Conservation (phyloP, 2,329 filamentous ascomycete genomes). For the Setomelanomma holmii region DNA sequence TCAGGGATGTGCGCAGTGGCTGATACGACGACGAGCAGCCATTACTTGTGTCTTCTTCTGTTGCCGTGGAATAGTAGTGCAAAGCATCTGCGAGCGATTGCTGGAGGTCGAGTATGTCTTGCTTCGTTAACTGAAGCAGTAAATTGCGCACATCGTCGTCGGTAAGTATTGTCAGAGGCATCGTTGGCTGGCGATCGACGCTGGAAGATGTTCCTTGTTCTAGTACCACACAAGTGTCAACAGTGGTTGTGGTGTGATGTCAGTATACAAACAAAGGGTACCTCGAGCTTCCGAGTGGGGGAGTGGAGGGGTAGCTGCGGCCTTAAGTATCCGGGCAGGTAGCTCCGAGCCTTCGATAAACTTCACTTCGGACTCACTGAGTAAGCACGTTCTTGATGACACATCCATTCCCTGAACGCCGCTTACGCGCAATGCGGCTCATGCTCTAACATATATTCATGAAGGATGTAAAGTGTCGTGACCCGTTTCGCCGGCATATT, state of each 20-base stretch:
- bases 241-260: constrained; percentile 6
- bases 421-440: constrained; percentile 4
- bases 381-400: constrained; percentile 15
- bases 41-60: constrained; percentile 59
- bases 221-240: no score
- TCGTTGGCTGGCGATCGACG: no score
- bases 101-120: constrained; percentile 66
- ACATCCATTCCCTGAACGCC: constrained; percentile 4
- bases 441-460: constrained; percentile 9
- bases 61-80: constrained; percentile 69
- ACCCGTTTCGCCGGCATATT: constrained; percentile 9
- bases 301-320: constrained; percentile 29
- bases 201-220: no score
- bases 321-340: no score
- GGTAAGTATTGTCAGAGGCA: constrained; percentile 68
- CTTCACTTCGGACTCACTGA: background rate
- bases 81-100: constrained; percentile 65
- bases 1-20: constrained; percentile 66
- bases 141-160: constrained; percentile 63
- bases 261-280: background rate
- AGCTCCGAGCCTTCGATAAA: background rate
- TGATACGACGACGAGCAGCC: constrained; percentile 68
- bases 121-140: constrained; percentile 62
- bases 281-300: constrained; percentile 22
- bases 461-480: background rate